Base-by-base conservation (phyloP, 139 green algal species). In the Chlamydomonas sphaeroides region DNA sequence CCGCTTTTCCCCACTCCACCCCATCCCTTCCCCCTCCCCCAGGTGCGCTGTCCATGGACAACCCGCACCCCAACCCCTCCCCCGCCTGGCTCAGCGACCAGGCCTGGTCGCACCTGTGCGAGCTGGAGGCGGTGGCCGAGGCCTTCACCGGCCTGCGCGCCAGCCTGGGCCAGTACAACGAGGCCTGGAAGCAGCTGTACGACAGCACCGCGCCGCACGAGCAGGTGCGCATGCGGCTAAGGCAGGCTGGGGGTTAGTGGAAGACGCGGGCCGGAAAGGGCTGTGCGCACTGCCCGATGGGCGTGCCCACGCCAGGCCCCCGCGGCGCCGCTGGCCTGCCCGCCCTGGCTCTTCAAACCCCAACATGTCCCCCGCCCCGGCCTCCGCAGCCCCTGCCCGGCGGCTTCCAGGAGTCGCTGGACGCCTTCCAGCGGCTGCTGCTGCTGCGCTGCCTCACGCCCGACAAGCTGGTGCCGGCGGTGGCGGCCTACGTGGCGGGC, bases 361-460 rank as follows among this genome's bases (percentile, higher is more conserved):
- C n/a, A n/a, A n/a, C n/a, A n/a, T n/a, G n/a, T n/a, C n/a, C n/a
- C n/a, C n/a, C n/a, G n/a, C 53, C 42, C 8, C 21, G 33, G 21
- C 38, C 38, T 33, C 48, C 68, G 1, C n/a, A 82, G 71, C 33
- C 71, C 11, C 76, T 96, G 11, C 91, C 91, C 14, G 88, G 67
- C 5, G 67, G 66, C 2, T 93, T 83, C 74, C 39, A 88, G n/a
- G 66, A 61, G 15, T 73, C 81, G 28, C 82, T 95, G 62, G 74
- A 83, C 28, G 6, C 78, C n/a, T 93, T 96, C 87, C 92, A 95
- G 75, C 72, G 71, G 14, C 77, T 96, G 57, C 66, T 94, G 53
- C 33, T 92, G 62, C 82, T 95, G 81, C 88, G 92, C 28, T 94
- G 89, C 70, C 42, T 93, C 33, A 63, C 89, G 25, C 90, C 89